Base-by-base conservation (phyloP, 2,329 filamentous ascomycete genomes). In the Aspergillus neoniger region DNA sequence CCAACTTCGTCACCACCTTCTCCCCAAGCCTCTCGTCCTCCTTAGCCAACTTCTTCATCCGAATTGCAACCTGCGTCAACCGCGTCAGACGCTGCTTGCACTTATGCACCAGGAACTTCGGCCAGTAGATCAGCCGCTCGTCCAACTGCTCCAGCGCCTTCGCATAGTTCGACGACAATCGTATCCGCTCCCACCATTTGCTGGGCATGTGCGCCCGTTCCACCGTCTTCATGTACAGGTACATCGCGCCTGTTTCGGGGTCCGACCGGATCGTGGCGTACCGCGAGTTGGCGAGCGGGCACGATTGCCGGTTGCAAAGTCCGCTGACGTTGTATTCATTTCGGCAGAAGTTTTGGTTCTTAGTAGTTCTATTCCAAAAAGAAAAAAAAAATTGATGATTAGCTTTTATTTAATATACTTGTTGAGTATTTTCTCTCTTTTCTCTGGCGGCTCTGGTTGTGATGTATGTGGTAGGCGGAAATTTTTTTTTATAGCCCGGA, bases 211-310 rank as follows among this genome's bases (percentile, higher is more conserved):
- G 94, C 12, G 90, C 85, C 63, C 95, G 91, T 81, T 96, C 92
- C 68, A 93, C 86, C 4, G 92, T 95, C 82, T 97, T 98, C 85
- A 96, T 96, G 84, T 96, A 98, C 59, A 98, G 88, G 80, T 97
- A 98, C 64, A 98, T 85, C 8, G 87, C 87, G 64, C 91, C 90
- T 56, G 91, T 93, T 63, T 88, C 81, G 7, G 92, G 89, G 72
- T 96, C 88, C 57, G 91, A 86, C 66, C 94, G 90, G 63, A 98
- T 88, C 8, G 94, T 98, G 62, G 94, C 94, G 83, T 98, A 97
- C 63, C 92, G 87, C 41, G 88, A 91, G 81, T 96, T 97, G 67
- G 93, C 92, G 59, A 96, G 86, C 2, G 93, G 92, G 75, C 93
- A 96, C 57, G 91, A 91, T 77, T 96, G 91, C 60, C 92, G 85